These are phyloP conservation scores for Diplodia seriata DNA, from an alignment of 2,329 filamentous ascomycete genomes.

Conservation along the genomic window DNA sequence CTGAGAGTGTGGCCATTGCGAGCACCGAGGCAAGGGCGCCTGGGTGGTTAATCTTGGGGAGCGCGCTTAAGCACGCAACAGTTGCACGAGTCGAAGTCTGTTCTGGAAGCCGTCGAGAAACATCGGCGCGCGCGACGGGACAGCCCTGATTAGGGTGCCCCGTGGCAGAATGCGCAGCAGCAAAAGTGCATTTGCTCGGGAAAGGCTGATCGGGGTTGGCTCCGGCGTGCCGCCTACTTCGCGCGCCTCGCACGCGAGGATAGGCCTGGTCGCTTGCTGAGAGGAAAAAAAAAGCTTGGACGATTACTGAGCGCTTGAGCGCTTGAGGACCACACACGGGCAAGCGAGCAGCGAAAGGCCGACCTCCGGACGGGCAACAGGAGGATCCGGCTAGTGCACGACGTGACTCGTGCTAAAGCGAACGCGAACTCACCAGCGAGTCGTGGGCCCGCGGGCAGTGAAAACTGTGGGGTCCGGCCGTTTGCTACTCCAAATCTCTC, in stretches of 20 bases:
- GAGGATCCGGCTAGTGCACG: neutral
- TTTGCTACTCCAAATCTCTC: constrained; percentile 22
- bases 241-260: constrained; percentile 8
- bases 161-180: constrained; percentile 2
- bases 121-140: constrained; percentile 14
- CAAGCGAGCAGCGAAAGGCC: too few relatives aligned
- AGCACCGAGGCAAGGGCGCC: constrained; percentile 12
- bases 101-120: constrained; percentile 4
- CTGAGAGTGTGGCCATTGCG: neutral
- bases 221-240: neutral
- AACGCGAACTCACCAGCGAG: constrained; percentile 11
- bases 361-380: neutral
- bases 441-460: constrained; percentile 18
- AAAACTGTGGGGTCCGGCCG: constrained; percentile 14
- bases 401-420: constrained; percentile 22
- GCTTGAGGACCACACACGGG: constrained; percentile 7
- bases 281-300: constrained; percentile 14
- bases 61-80: constrained; percentile 5
- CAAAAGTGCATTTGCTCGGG: constrained; percentile 3
- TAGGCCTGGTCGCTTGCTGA: neutral
- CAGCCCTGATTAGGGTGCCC: constrained; percentile 3
- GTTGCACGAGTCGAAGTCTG: neutral
- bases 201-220: constrained; percentile 19
- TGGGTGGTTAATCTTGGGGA: neutral
- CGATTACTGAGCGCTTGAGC: neutral